Evolutionary conservation across 176 grass and related monocot species (phyloP), one percentile per base, ranked within the genome.

Genomic region (Musa itinerans): DNA sequence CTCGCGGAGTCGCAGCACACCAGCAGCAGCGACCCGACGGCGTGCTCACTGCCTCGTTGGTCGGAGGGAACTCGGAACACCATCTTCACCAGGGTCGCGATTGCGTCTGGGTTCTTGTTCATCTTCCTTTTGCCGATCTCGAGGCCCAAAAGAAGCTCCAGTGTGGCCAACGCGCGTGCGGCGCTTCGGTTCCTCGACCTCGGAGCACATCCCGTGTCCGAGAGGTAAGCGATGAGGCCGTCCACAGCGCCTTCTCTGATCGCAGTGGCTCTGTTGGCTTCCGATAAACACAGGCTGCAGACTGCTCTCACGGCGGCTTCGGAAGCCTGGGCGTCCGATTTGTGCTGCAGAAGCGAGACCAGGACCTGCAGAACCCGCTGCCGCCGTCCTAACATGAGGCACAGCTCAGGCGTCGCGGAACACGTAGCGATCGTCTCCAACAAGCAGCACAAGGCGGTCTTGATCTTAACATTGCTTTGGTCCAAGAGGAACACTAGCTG

Each of bases 31-130:
- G 85, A 68, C 11, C 87, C 91, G 26, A 86, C 91, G 11, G 95
- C 95, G 71, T 93, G 87, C 87, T 94, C 95, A 56, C 90, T 92
- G 0, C 89, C 88, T 17, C 91, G 81, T 59, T 91, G 84, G 67
- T 83, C 80, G 6, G 88, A 86, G 49, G 88, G 85, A 75, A 99
- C 78, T 68, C 89, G n/a, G 81, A 94, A 99, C 59, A 92, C 86
- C 82, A 94, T 86, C 68, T 80, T 84, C 65, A 99, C 90, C n/a
- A 99, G 84, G 24, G 81, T 55, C 24, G 54, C 71, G 67, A 86
- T 76, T 3, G 80, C 88, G 43, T 86, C 86, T 12, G 68, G 75
- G 2, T 78, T 74, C 29, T 74, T 73, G 17, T 57, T 79, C 61
- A 86, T 50, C 21, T 82, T 85, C 78, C 80, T 84, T 4, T 81